Base-by-base conservation (phyloP, 1,284 basidiomycete species). In the Phylloboletellus chloephorus region DNA sequence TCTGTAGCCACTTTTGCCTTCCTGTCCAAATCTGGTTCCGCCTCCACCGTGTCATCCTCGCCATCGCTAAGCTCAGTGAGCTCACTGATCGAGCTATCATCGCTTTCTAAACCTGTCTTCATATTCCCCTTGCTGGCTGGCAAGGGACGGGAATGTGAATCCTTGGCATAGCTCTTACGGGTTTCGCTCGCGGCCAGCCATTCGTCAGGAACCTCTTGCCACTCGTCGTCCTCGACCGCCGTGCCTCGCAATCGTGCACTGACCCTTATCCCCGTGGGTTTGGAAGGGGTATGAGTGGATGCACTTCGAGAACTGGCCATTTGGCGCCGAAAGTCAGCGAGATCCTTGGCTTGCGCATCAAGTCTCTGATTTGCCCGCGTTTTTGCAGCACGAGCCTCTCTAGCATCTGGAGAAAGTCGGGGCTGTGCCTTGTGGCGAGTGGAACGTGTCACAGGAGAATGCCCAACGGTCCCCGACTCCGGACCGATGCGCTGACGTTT, bases 141-240 rank as follows among this genome's bases (percentile, higher is more conserved):
- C 12, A 38, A 35, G 32, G 41, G 26, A 38, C 46, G 31, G 20
- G 50, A 41, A 16, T 49, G 41, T 20, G 41, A 31, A 17, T 47
- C 54, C 17, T 47, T 51, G 39, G 36, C 45, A 19, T 31, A 11
- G 31, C 16, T 31, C 40, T 47, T 40, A 32, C 44, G 49, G 36
- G 39, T 37, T 28, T 50, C 51, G 32, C 51, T 48, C 12, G 65
- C 66, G 25, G 65, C 54, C 44, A 88, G 52, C 85, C 86, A 88
- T 53, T 86, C 87, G 4, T 79, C 73, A 0, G 87, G 87, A 23
- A 89, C 71, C 45, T 74, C 68, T 60, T 89, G 83, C 86, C 87
- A 89, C 52, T 78, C 82, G 1, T 79, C 79, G 7, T 80, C 77
- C 29, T 69, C 67, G 8, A 63, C 53, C 15, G 39, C 43, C 3